Evolutionary conservation across 2,329 filamentous ascomycete species (phyloP).

Genomic region (Calonectria naviculata): DNA sequence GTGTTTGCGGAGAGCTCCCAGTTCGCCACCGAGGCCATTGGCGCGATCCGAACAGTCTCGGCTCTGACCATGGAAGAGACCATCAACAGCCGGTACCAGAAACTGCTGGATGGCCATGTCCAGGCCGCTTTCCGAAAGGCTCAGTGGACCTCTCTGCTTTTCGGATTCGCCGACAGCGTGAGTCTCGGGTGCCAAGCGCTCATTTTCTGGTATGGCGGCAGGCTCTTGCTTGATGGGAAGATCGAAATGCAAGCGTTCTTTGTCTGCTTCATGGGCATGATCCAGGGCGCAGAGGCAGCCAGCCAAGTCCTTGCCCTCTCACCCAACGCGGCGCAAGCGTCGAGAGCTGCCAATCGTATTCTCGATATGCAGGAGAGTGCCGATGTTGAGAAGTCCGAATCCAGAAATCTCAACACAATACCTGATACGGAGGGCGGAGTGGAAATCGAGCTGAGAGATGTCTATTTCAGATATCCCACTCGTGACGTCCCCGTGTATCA

Average conservation of each 20-base stretch:
- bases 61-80: slow-evolving; percentile 69
- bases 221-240: slow-evolving; percentile 35
- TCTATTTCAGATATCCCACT: slow-evolving; percentile 37
- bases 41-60: slow-evolving; percentile 71
- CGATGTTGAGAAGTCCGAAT: background rate
- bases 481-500: slow-evolving; percentile 36
- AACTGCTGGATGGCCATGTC: slow-evolving; percentile 49
- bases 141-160: slow-evolving; percentile 46
- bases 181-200: slow-evolving; percentile 57
- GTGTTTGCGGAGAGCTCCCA: slow-evolving; percentile 71
- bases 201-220: slow-evolving; percentile 62
- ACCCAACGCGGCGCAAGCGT: slow-evolving; percentile 33
- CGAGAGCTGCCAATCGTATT: slow-evolving; percentile 36
- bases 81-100: slow-evolving; percentile 55
- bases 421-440: slow-evolving; percentile 15
- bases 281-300: slow-evolving; percentile 60
- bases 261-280: slow-evolving; percentile 62
- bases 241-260: slow-evolving; percentile 61
- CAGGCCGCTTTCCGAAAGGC: slow-evolving; percentile 44
- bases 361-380: slow-evolving; percentile 40
- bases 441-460: slow-evolving; percentile 32
- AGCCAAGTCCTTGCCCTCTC: slow-evolving; percentile 28
- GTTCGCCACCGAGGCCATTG: slow-evolving; percentile 71
- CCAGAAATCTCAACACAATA: background rate
- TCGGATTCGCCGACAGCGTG: slow-evolving; percentile 52